phyloP scores from a whole-genome alignment of 805 yeast genomes.

The Nakazawaea holstii region DNA sequence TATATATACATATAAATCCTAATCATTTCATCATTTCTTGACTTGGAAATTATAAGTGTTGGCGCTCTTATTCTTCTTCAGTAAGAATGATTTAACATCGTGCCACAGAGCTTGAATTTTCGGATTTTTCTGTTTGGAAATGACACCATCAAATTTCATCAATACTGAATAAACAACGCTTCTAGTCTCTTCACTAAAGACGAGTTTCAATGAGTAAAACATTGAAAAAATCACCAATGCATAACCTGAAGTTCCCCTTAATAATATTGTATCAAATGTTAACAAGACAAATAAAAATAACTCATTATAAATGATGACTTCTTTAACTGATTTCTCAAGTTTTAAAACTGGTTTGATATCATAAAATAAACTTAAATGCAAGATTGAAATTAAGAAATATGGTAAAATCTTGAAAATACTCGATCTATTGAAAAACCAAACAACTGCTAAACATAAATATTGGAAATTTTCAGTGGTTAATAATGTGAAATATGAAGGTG shows the following conservation, averaged over 20 bases:
- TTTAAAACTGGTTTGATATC: conserved; percentile 36
- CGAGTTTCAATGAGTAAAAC: conserved; percentile 69
- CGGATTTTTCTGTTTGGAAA: conserved; percentile 38
- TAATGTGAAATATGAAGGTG: conserved; percentile 60
- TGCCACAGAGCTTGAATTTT: conserved; percentile 37
- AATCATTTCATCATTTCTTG: background rate
- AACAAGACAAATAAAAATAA: conserved; percentile 47
- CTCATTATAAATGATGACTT: conserved; percentile 57
- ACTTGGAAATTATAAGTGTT: conserved; percentile 17
- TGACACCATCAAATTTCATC: conserved; percentile 35
- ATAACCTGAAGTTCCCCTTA: conserved; percentile 67
- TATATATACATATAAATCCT: too few relatives aligned
- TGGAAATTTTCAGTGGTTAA: conserved; percentile 77
- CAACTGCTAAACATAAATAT: conserved; percentile 43
- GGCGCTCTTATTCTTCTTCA: conserved; percentile 32
- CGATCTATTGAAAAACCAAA: conserved; percentile 62
- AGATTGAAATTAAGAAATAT: conserved; percentile 45
- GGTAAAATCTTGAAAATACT: conserved; percentile 66
- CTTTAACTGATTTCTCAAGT: conserved; percentile 33
- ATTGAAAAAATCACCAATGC: conserved; percentile 51
- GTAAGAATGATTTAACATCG: conserved; percentile 32
- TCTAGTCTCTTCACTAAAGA: conserved; percentile 45
- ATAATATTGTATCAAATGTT: conserved; percentile 50
- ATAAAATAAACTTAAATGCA: conserved; percentile 45
- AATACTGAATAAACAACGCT: conserved; percentile 36